These are phyloP conservation scores for Lentinus tigrinus DNA, from an alignment of 768 basidiomycete genomes.

Conservation along the genomic window DNA sequence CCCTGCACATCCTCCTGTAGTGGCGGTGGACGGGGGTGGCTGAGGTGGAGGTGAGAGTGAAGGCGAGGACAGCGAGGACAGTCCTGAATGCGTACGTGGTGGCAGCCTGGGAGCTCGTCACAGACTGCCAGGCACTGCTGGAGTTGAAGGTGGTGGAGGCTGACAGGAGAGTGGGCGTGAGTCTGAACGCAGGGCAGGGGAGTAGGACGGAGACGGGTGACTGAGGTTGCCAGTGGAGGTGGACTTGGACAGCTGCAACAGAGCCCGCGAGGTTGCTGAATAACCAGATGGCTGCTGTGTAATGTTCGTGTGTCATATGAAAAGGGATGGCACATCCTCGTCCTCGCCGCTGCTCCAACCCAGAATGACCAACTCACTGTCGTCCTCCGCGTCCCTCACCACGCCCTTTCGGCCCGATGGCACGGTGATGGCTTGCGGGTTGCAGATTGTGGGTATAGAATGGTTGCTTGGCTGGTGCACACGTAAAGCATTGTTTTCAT, in stretches of 20 bases:
- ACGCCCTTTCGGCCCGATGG: slow-evolving; percentile 17
- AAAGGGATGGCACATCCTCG: slow-evolving; percentile 39
- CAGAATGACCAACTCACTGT: slow-evolving; percentile 19
- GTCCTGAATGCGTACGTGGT: slow-evolving; percentile 13
- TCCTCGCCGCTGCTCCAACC: slow-evolving; percentile 44
- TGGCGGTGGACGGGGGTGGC: slow-evolving; percentile 12
- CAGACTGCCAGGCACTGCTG: slow-evolving; percentile 9
- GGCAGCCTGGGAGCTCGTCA: slow-evolving; percentile 5
- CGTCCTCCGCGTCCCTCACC: neutral
- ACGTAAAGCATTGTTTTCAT: no score
- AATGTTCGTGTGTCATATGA: slow-evolving; percentile 34
- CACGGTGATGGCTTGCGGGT: neutral
- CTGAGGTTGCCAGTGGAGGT: slow-evolving; percentile 8
- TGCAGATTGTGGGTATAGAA: no score
- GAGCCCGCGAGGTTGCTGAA: slow-evolving; percentile 5
- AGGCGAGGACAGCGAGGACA: slow-evolving; percentile 12
- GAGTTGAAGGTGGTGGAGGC: slow-evolving; percentile 12
- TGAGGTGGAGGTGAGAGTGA: slow-evolving; percentile 9
- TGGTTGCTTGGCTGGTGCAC: no score
- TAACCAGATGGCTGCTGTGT: slow-evolving; percentile 24
- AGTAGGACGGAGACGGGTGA: slow-evolving; percentile 8
- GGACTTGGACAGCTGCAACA: slow-evolving; percentile 9
- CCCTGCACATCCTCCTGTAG: slow-evolving; percentile 9
- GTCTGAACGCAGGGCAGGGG: slow-evolving; percentile 1
- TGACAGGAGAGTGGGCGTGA: slow-evolving; percentile 11